Evolutionary conservation across 176 grass and related monocot species (phyloP).

Genomic region (Miscanthus lutarioriparius): DNA sequence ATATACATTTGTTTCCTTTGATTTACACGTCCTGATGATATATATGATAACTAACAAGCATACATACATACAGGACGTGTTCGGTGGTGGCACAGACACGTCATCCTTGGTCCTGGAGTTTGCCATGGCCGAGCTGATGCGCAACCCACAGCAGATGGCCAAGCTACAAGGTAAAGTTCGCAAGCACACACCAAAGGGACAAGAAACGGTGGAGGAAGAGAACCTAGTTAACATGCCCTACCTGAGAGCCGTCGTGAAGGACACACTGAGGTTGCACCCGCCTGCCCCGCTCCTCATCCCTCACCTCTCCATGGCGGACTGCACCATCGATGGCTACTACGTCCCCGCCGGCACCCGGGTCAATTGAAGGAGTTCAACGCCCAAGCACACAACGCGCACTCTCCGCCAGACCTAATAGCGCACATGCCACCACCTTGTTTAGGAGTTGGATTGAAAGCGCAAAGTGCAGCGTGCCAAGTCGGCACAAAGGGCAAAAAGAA

Average conservation of each 20-base stretch:
- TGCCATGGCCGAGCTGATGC: constrained; percentile 49
- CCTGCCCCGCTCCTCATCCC: constrained; percentile 42
- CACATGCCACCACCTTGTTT: too few relatives aligned
- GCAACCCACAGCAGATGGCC: constrained; percentile 22
- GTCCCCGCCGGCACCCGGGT: constrained; percentile 34
- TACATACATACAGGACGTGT: neutral
- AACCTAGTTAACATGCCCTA: constrained; percentile 32
- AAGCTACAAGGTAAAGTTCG: constrained; percentile 47
- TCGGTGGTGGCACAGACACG: constrained; percentile 46
- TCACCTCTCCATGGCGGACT: constrained; percentile 15
- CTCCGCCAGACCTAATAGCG: too few relatives aligned
- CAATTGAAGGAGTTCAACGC: too few relatives aligned
- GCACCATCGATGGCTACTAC: constrained; percentile 24
- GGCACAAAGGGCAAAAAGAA: constrained; percentile 8
- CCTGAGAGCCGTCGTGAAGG: constrained; percentile 41
- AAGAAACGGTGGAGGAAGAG: constrained; percentile 28
- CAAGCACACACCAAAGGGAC: neutral
- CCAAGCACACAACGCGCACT: too few relatives aligned
- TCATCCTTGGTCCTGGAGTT: constrained; percentile 41
- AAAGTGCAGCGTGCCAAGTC: neutral
- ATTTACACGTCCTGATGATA: too few relatives aligned
- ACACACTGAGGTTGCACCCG: constrained; percentile 40
- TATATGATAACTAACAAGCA: too few relatives aligned
- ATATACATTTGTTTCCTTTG: too few relatives aligned
- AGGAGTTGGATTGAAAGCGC: neutral